These are phyloP conservation scores for Saccharomycopsis sp. DNA, from an alignment of 805 yeast species.

Conservation along the genomic window DNA sequence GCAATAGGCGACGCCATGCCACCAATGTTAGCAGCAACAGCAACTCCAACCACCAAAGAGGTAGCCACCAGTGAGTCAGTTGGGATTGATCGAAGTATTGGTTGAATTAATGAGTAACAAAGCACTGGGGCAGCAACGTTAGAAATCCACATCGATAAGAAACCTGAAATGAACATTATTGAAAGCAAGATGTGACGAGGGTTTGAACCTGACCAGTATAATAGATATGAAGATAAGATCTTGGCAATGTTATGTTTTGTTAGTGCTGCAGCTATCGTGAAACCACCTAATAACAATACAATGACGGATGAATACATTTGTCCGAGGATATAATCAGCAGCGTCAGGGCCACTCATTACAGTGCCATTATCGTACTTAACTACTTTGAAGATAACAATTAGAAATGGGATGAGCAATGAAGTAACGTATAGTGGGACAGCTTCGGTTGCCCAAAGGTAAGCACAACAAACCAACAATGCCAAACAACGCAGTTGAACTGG, in stretches of 20 bases:
- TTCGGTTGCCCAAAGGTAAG: conserved; percentile 93
- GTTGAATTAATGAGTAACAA: conserved; percentile 86
- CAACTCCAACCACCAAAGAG: conserved; percentile 84
- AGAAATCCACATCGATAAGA: conserved; percentile 91
- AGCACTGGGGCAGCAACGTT: conserved; percentile 97
- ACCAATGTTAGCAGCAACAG: conserved; percentile 86
- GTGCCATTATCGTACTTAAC: conserved; percentile 44
- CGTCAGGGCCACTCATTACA: conserved; percentile 55
- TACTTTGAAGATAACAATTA: conserved; percentile 68
- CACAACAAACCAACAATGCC: conserved; percentile 74
- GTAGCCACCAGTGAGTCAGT: conserved; percentile 71
- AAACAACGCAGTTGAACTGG: conserved; percentile 69
- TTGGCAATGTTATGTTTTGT: conserved; percentile 89
- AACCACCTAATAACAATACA: conserved; percentile 86
- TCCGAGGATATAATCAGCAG: conserved; percentile 66
- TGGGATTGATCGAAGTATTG: conserved; percentile 77
- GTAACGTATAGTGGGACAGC: conserved; percentile 89
- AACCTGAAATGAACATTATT: conserved; percentile 79
- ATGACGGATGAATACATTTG: conserved; percentile 96
- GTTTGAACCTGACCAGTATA: conserved; percentile 78
- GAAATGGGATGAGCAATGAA: conserved; percentile 72
- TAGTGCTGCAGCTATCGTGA: conserved; percentile 89
- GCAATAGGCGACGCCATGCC: conserved; percentile 98
- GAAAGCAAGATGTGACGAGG: conserved; percentile 73
- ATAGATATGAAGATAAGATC: conserved; percentile 70